These are phyloP conservation scores for Endocalyx cinctus DNA, from an alignment of 2,329 filamentous ascomycete species.

Conservation along the genomic window DNA sequence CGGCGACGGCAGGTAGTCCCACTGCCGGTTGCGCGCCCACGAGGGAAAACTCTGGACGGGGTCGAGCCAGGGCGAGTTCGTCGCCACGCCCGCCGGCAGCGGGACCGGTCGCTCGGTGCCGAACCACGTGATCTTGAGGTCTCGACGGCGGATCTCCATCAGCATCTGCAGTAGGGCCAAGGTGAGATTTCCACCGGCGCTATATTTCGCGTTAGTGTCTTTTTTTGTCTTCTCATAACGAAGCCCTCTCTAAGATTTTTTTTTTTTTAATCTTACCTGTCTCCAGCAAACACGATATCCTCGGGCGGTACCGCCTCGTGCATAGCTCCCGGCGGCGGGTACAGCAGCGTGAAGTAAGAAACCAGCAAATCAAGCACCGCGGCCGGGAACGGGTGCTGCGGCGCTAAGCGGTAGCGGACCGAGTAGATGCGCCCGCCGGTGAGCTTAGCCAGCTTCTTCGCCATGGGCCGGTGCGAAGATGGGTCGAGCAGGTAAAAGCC, in stretches of 20 bases:
- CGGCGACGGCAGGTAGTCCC: constrained; percentile 60
- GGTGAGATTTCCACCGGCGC: constrained; percentile 68
- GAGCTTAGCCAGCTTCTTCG: constrained; percentile 59
- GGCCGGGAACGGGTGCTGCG: constrained; percentile 69
- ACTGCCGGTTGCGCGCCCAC: constrained; percentile 45
- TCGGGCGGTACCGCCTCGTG: constrained; percentile 61
- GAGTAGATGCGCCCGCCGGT: constrained; percentile 65
- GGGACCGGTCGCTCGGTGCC: constrained; percentile 54
- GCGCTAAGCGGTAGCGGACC: constrained; percentile 70
- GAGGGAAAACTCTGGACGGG: constrained; percentile 59
- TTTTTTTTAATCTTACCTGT: constrained; percentile 42
- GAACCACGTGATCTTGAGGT: constrained; percentile 53
- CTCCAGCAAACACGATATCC: constrained; percentile 68
- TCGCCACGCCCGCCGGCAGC: constrained; percentile 60
- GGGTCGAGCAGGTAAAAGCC: constrained; percentile 72
- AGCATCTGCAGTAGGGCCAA: constrained; percentile 65
- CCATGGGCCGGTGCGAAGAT: constrained; percentile 55
- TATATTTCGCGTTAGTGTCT: constrained; percentile 23
- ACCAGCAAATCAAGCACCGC: constrained; percentile 69
- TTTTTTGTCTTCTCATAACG: background rate
- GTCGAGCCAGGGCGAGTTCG: constrained; percentile 68
- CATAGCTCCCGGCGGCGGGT: constrained; percentile 63
- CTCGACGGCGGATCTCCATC: constrained; percentile 53
- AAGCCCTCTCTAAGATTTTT: background rate
- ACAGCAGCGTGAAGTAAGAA: constrained; percentile 68